Evolutionary conservation across 331 rosid genomes (phyloP).

Genomic region (Pyrus hybrid): DNA sequence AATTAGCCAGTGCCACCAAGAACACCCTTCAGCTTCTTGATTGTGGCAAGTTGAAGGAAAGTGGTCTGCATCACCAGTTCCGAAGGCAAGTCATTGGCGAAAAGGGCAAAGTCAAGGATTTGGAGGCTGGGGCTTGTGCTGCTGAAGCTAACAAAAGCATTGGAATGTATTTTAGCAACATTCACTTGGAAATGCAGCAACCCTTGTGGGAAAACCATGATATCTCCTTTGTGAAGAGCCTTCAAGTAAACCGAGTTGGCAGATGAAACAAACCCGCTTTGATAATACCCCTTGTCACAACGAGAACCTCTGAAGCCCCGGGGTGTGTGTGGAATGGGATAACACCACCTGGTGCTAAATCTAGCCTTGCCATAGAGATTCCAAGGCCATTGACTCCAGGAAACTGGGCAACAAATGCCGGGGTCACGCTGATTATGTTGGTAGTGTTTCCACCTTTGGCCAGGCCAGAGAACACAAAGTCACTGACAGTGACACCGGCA

Average conservation of each 20-base stretch:
- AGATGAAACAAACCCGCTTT: conserved; percentile 63
- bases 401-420: conserved; percentile 69
- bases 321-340: conserved; percentile 85
- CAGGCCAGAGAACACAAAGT: conserved; percentile 49
- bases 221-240: conserved; percentile 52
- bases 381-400: conserved; percentile 74
- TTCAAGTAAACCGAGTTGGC: conserved; percentile 46
- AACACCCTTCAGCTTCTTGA: too few relatives aligned
- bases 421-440: conserved; percentile 51
- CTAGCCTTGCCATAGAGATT: conserved; percentile 52
- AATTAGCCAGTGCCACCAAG: too few relatives aligned
- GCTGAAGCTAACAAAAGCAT: conserved; percentile 38
- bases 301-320: conserved; percentile 50
- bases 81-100: conserved; percentile 51
- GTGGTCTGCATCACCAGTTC: conserved; percentile 40
- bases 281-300: conserved; percentile 40
- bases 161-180: conserved; percentile 28
- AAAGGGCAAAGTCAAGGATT: conserved; percentile 64
- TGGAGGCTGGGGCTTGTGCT: conserved; percentile 81
- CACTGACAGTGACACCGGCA: conserved; percentile 35
- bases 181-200: conserved; percentile 59
- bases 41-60: conserved; percentile 52
- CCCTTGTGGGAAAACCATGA: conserved; percentile 78
- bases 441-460: conserved; percentile 36
- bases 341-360: conserved; percentile 63